A percentile compares a stretch with the other conserved stretches of the same genome.
These are phyloP conservation scores for Phytophthora tentaculata DNA, from an alignment of 352 stramenopile genomes.

Conservation along the genomic window DNA sequence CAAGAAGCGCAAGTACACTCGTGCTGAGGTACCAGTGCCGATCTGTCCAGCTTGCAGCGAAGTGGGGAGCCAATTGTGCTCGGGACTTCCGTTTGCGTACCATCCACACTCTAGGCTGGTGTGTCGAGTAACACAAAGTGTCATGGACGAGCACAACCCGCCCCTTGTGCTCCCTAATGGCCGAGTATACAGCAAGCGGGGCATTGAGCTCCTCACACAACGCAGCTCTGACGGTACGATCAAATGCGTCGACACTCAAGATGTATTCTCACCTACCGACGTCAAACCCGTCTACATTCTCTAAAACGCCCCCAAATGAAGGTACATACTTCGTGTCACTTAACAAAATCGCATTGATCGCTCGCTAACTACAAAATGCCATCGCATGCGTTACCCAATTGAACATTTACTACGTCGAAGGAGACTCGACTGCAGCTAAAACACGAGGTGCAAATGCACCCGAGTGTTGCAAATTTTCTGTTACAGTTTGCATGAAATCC, in stretches of 20 bases:
- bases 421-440: conserved; percentile 8
- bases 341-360: conserved; percentile 21
- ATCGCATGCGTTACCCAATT: conserved; percentile 7
- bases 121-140: conserved; percentile 75
- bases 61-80: conserved; percentile 65
- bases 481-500: conserved; percentile 87
- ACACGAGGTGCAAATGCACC: conserved; percentile 60
- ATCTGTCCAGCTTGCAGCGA: conserved; percentile 82
- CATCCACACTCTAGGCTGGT: conserved; percentile 86
- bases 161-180: conserved; percentile 83
- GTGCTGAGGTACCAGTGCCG: conserved; percentile 39
- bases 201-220: conserved; percentile 64
- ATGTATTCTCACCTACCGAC: conserved; percentile 63
- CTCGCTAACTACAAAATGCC: conserved; percentile 31
- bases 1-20: conserved; percentile 41
- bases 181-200: conserved; percentile 82
- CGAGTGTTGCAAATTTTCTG: conserved; percentile 74
- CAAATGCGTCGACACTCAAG: conserved; percentile 76
- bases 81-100: conserved; percentile 70
- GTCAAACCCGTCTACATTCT: conserved; percentile 85
- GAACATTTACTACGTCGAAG: conserved; percentile 19
- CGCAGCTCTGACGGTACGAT: conserved; percentile 58
- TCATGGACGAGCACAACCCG: conserved; percentile 90
- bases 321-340: conserved; percentile 18
- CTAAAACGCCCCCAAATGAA: conserved; percentile 27